Base-by-base conservation (phyloP, 441 rosid species). In the Erodium texanum region DNA sequence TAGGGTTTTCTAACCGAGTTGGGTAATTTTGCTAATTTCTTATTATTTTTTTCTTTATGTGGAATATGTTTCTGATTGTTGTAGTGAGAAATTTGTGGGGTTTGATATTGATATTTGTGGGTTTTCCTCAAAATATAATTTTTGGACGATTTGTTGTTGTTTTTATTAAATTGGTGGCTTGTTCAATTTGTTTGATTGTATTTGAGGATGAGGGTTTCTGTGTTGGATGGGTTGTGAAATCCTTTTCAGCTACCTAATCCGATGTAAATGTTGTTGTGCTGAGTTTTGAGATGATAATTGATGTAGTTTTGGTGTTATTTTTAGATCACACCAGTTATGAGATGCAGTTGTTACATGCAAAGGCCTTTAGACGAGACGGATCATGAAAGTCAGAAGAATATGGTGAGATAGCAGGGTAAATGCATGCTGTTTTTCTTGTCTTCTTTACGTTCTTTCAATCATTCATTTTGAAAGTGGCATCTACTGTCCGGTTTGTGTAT, bases 331-430 rank as follows among this genome's bases (percentile, higher is more conserved):
- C 64, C 75, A 68, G 73, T 79, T 16, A 65, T 76, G 78, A 78
- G 78, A 70, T 82, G 81, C 61, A 68, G 71, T 71, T 74, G 36
- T 66, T 67, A 58, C 72, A 77, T 76, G 80, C 80, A 65, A 75
- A 80, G 80, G 63, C 76, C 81, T 12, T 27, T 66, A 63, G 73
- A 80, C 69, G 78, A 79, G 27, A 71, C 76, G 61, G 75, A 77
- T 77, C 66, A 70, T 27, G 70, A 77, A 70, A 69, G 65, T 61
- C 20, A 24, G 84, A 79, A 82, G 84, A 65, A 72, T 66, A 78
- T 68, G 85, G 82, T 83, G 83, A 85, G 84, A 73, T 67, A 68
- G 71, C 73, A 73, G 75, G 84, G 79, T 79, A 74, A 76, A 81
- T 74, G 62, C 83, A 71, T 73, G 71, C 66, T 70, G 66, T 74